These are phyloP conservation scores for Cyclotella choctawhatcheeana DNA, from an alignment of 108 stramenopile species.

Conservation along the genomic window DNA sequence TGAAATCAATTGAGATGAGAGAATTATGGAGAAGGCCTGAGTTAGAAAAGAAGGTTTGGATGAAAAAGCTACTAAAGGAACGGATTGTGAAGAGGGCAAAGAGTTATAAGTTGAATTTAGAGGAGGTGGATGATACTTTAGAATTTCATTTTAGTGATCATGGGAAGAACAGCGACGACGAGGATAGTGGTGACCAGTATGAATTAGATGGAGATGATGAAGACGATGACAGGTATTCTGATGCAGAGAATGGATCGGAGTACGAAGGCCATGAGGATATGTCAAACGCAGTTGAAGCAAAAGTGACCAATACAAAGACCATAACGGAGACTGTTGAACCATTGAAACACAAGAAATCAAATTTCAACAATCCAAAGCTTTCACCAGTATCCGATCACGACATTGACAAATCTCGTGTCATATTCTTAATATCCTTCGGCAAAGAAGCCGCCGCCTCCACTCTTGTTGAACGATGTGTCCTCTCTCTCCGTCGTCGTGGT, in stretches of 20 bases:
- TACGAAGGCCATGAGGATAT: no score
- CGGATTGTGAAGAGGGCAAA: not conserved
- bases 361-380: not conserved
- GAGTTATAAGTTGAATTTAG: constrained; percentile 17
- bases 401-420: constrained; percentile 32
- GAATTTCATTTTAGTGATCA: constrained; percentile 6
- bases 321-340: no score
- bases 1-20: not conserved
- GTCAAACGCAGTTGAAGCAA: no score
- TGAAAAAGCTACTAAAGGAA: constrained; percentile 8
- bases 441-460: constrained; percentile 52
- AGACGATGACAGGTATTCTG: no score
- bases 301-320: not conserved
- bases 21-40: constrained; percentile 10
- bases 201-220: not conserved
- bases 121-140: constrained; percentile 13
- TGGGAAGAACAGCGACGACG: not conserved
- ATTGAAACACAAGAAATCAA: not conserved
- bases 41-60: constrained; percentile 30
- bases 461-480: constrained; percentile 54
- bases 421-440: constrained; percentile 56
- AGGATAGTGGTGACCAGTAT: constrained; percentile 7
- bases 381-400: not conserved
- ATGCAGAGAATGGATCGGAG: no score
- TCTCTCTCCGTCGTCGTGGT: constrained; percentile 55